Conservation (phyloP, 2,329 filamentous ascomycete genomes). For the Cercospora zeina region DNA sequence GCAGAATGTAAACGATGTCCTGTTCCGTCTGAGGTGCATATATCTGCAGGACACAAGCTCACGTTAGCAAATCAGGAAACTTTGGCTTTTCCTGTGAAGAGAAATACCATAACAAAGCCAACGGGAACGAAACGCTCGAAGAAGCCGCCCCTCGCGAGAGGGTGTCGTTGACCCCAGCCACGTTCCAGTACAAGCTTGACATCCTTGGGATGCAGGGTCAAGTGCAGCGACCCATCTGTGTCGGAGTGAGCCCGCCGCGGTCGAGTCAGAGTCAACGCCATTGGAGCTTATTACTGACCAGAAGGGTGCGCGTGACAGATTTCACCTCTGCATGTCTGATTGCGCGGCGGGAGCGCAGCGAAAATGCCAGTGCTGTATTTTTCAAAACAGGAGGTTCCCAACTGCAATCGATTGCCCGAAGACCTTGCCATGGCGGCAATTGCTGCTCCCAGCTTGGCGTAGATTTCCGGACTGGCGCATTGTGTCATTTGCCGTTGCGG, state of each 20-base stretch:
- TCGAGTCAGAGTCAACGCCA: not conserved
- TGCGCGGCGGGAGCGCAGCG: slow-evolving; percentile 62
- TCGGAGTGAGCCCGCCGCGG: slow-evolving; percentile 1
- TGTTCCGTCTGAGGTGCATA: slow-evolving; percentile 72
- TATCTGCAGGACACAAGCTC: not conserved
- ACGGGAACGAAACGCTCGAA: slow-evolving; percentile 67
- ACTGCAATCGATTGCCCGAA: slow-evolving; percentile 40
- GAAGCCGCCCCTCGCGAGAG: slow-evolving; percentile 66
- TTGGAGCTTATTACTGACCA: not conserved
- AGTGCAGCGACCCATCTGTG: slow-evolving; percentile 71
- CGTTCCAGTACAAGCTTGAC: slow-evolving; percentile 69
- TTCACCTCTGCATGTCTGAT: slow-evolving; percentile 72
- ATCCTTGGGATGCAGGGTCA: slow-evolving; percentile 77
- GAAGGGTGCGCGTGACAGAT: slow-evolving; percentile 75
- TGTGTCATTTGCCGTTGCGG: slow-evolving; percentile 79
- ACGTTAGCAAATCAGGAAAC: not conserved
- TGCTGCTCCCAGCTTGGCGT: slow-evolving; percentile 55
- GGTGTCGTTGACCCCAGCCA: slow-evolving; percentile 75
- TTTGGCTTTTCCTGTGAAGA: not conserved
- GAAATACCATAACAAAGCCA: slow-evolving; percentile 70
- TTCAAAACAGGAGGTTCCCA: slow-evolving; percentile 74
- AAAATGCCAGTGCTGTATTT: slow-evolving; percentile 71
- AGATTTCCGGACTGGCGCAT: slow-evolving; percentile 56
- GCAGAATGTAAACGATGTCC: slow-evolving; percentile 66
- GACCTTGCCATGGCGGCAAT: slow-evolving; percentile 55